Base-by-base conservation (phyloP, 225 moss, liverwort and hornwort genomes). In the Sphagnum tenellum region DNA sequence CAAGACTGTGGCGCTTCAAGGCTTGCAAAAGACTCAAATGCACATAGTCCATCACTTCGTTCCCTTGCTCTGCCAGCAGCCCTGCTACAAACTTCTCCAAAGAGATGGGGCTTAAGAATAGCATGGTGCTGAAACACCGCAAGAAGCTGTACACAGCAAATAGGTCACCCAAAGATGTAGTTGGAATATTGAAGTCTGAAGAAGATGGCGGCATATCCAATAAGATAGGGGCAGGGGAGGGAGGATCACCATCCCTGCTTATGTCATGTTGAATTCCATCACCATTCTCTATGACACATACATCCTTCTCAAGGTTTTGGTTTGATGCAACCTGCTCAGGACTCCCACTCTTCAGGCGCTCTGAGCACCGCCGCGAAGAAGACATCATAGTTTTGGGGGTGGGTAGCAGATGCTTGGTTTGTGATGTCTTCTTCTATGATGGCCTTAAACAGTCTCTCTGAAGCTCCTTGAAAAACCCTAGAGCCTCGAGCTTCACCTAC, bases 81-180 rank as follows among this genome's bases (percentile, higher is more conserved):
- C 89, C 85, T 70, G 60, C 79, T 55, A 86, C 86, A 72, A 98
- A 86, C 70, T 90, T 89, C 65, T 92, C 92, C 49, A 98, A 66
- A 7, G 83, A 81, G 70, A 98, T 93, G 3, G 96, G 96, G 67
- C 96, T 98, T 68, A 98, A 81, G 57, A 87, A 98, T 51, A 98
- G 81, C 67, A 87, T 66, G 60, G 83, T 83, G 76, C 96, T 98
- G 89, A 93, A 98, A 64, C 90, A 93, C 64, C 96, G 79, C 59
- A 98, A 66, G 61, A 89, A 83, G 70, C 93, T 90, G 78, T 93
- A 98, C 59, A 89, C 93, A 66, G 93, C 74, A 71, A 98, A 82
- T 50, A 98, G 72, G 65, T 98, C 89, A 49, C 81, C 87, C 60
- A 88, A 48, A 66, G 83, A 76, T 5, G 69, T 45, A 65, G 74